A percentile compares a stretch with the other conserved stretches of the same genome.
Conservation (phyloP, 768 basidiomycete genomes). For the Rhizopogon vinicolor region DNA sequence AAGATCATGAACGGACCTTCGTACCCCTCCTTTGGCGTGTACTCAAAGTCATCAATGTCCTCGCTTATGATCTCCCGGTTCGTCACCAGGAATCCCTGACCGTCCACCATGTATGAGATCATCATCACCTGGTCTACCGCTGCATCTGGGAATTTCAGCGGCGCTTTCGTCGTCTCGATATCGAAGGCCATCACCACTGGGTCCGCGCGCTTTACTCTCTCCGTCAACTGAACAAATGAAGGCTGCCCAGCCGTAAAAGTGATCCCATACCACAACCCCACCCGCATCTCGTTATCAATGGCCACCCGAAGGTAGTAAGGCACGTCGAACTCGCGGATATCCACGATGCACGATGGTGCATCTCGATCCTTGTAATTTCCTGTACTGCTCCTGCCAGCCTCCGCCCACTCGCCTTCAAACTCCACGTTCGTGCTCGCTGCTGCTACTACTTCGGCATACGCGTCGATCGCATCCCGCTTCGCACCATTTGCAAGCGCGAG, state of each 20-base stretch:
- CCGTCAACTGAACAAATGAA: slow-evolving; percentile 60
- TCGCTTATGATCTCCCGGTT: slow-evolving; percentile 97
- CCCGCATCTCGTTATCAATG: slow-evolving; percentile 96
- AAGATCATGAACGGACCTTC: slow-evolving; percentile 95
- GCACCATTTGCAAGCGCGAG: slow-evolving; percentile 87
- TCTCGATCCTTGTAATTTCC: slow-evolving; percentile 56
- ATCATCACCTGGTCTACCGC: slow-evolving; percentile 99
- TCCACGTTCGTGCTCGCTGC: slow-evolving; percentile 66
- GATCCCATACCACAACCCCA: slow-evolving; percentile 96
- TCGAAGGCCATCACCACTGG: slow-evolving; percentile 99
- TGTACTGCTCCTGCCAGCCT: slow-evolving; percentile 35
- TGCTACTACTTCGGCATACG: slow-evolving; percentile 93
- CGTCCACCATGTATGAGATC: slow-evolving; percentile 99
- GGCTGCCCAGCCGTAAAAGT: slow-evolving; percentile 81
- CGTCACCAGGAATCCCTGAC: slow-evolving; percentile 95
- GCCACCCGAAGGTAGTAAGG: slow-evolving; percentile 98
- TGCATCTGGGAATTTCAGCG: slow-evolving; percentile 98
- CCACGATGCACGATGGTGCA: slow-evolving; percentile 89
- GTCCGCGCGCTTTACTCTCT: slow-evolving; percentile 96
- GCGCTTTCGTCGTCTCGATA: slow-evolving; percentile 99
- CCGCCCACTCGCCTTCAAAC: slow-evolving; percentile 60
- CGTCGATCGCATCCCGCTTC: slow-evolving; percentile 93
- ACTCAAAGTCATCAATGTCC: slow-evolving; percentile 98
- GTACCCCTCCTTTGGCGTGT: slow-evolving; percentile 96
- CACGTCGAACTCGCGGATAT: slow-evolving; percentile 94